Base-by-base conservation (phyloP, 129 eudicot genomes). In the Silybum marianum region DNA sequence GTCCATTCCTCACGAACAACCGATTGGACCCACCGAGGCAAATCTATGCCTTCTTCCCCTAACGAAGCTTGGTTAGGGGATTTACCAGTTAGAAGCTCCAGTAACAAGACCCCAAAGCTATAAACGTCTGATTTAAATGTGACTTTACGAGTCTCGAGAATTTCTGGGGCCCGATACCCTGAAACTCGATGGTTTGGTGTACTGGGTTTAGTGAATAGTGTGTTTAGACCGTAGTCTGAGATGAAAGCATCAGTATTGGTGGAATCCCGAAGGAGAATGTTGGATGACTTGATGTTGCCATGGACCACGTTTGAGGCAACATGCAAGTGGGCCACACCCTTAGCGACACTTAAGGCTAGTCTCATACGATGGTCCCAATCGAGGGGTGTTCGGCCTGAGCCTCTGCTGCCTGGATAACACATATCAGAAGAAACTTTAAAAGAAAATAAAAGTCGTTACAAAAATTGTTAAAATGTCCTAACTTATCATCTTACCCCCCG, bases 241-340 rank as follows among this genome's bases (percentile, higher is more conserved):
- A 93, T 86, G 2, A 71, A 78, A 14, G 92, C 89, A 21, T 78
- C 87, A 8, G 40, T 69, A 44, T 75, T 71, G 19, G 54, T 32
- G 67, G 84, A 84, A 63, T 87, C 85, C 23, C 76, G 85, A 26
- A 90, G 86, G 80, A 93, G 96, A 76, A 93, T 72, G 80, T 93
- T 93, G 69, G 98, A 90, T 9, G 98, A 86, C 48, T 89, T 93
- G 11, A 93, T 87, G 90, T 93, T 93, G 39, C 98, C 98, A 10
- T 93, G 98, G 65, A 89, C 92, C 22, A 90, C 79, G 22, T 86
- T 87, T 8, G 83, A 85, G 1, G 89, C 81, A 21, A 81, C 83
- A 69, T 93, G 98, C 65, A 93, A 87, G 82, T 91, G 78, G 8
- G 89, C 83, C 19, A 93, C 86, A 0, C 97, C 98, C 62, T 79